These are phyloP conservation scores for Cardamine chenopodiifolia DNA, from an alignment of 345 rosid genomes.

Conservation along the genomic window DNA sequence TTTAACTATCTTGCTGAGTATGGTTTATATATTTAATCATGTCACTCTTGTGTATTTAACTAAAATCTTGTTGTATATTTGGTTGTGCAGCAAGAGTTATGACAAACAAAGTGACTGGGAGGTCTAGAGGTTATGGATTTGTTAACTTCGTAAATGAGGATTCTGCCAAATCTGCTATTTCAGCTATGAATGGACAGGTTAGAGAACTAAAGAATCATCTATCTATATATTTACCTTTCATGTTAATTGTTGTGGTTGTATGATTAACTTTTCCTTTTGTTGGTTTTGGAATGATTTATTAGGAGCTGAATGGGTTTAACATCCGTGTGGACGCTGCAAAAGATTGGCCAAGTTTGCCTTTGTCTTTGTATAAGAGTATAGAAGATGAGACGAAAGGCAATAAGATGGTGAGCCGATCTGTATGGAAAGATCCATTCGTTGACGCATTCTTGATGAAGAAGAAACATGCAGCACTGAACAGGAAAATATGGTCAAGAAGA, in stretches of 20 bases:
- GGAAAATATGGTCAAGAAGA: constrained; percentile 55
- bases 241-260: constrained; percentile 7
- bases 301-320: constrained; percentile 64
- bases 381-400: constrained; percentile 31
- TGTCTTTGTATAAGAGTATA: constrained; percentile 26
- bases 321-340: constrained; percentile 62
- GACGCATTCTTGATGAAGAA: constrained; percentile 54
- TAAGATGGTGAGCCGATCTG: constrained; percentile 43
- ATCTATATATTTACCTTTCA: background rate
- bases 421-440: constrained; percentile 56
- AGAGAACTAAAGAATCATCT: background rate
- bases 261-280: background rate
- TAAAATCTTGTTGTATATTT: no score
- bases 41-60: background rate
- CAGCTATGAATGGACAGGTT: constrained; percentile 82
- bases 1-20: background rate
- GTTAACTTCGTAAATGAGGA: constrained; percentile 51
- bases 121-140: constrained; percentile 77
- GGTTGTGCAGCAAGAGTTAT: constrained; percentile 57
- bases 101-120: constrained; percentile 63
- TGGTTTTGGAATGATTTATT: constrained; percentile 26
- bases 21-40: background rate
- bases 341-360: constrained; percentile 48
- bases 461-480: constrained; percentile 43
- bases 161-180: constrained; percentile 61